These are phyloP conservation scores for Talaromyces verruculosus DNA, from an alignment of 2,329 filamentous ascomycete species.

Conservation along the genomic window DNA sequence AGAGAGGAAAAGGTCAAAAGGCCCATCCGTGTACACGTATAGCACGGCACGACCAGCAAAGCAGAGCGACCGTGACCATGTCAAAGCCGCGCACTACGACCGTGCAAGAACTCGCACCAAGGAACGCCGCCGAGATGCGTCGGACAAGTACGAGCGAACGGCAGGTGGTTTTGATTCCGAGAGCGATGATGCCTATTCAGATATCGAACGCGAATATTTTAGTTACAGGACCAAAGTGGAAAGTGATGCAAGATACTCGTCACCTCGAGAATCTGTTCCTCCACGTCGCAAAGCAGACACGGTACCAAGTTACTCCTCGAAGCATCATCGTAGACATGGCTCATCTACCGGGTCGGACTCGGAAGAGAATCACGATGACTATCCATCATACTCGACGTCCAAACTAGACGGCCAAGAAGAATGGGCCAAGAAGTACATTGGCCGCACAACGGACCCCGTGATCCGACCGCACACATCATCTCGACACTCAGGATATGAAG, in stretches of 20 bases:
- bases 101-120: conserved; percentile 44
- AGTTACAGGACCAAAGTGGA: conserved; percentile 21
- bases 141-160: conserved; percentile 40
- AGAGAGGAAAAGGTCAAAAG: conserved; percentile 42
- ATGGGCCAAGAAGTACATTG: conserved; percentile 42
- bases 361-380: conserved; percentile 29
- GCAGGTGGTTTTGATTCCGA: conserved; percentile 28
- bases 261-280: conserved; percentile 25
- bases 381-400: conserved; percentile 26
- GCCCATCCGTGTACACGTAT: conserved; percentile 30
- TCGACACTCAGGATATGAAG: conserved; percentile 33
- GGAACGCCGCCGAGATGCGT: conserved; percentile 43
- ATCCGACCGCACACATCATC: conserved; percentile 32
- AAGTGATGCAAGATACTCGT: conserved; percentile 27
- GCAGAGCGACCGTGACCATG: conserved; percentile 34
- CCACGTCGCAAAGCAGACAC: conserved; percentile 22
- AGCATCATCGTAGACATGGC: conserved; percentile 18
- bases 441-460: conserved; percentile 29
- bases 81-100: conserved; percentile 35
- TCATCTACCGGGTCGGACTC: conserved; percentile 14
- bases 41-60: conserved; percentile 36
- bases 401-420: conserved; percentile 37
- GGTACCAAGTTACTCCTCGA: conserved; percentile 23
- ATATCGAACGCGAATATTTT: conserved; percentile 20
- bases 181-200: conserved; percentile 38